Evolutionary conservation across 176 grass and related monocot species (phyloP).

Genomic region (Canna indica): DNA sequence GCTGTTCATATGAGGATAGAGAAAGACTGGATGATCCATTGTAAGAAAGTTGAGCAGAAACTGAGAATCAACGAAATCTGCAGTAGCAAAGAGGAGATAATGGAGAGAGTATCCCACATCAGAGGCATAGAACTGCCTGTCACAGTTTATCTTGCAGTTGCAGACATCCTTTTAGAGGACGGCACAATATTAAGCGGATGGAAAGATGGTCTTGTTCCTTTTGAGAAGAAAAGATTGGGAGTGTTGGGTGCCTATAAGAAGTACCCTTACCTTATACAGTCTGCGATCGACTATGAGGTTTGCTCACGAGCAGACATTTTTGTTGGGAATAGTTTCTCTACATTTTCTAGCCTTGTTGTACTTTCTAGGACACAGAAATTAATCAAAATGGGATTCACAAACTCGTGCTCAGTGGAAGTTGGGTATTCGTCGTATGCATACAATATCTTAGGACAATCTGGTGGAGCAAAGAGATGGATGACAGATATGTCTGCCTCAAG

Average conservation of each 20-base stretch:
- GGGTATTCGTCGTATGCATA: conserved; percentile 71
- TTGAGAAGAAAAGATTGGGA: conserved; percentile 82
- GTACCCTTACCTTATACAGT: conserved; percentile 90
- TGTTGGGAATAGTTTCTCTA: conserved; percentile 94
- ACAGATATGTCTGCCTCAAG: conserved; percentile 66
- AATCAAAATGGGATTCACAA: conserved; percentile 51
- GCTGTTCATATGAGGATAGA: conserved; percentile 99
- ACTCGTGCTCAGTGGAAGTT: conserved; percentile 39
- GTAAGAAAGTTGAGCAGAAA: conserved; percentile 88
- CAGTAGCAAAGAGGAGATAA: conserved; percentile 86
- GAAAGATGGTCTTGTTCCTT: conserved; percentile 76
- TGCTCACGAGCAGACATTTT: conserved; percentile 75
- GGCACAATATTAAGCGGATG: conserved; percentile 81
- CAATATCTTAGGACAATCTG: conserved; percentile 53
- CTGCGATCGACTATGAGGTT: conserved; percentile 96
- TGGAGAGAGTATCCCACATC: conserved; percentile 84
- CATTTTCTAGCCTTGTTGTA: conserved; percentile 84
- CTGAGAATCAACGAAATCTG: conserved; percentile 66
- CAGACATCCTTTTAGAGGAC: conserved; percentile 86
- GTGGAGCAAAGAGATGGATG: conserved; percentile 68
- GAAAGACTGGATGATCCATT: conserved; percentile 99
- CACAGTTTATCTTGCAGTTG: conserved; percentile 91
- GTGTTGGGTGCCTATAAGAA: conserved; percentile 61
- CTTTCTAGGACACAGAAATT: conserved; percentile 70
- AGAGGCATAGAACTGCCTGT: conserved; percentile 44